Base-by-base conservation (phyloP, 345 rosid genomes). In the Kandelia obovata region DNA sequence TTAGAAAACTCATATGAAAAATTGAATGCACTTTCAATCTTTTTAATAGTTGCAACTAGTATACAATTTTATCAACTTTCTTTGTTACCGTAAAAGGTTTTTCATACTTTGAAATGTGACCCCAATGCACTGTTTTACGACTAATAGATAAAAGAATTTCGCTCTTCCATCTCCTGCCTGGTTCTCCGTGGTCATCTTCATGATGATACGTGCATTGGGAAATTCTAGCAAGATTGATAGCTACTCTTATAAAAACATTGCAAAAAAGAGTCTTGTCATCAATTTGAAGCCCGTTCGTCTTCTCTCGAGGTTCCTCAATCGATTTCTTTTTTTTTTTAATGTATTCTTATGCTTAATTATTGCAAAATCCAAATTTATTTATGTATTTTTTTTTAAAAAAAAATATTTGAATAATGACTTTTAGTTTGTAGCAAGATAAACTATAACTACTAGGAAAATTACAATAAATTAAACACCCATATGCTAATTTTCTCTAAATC, bases 141-240 rank as follows among this genome's bases (percentile, higher is more conserved):
- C 21, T 23, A 53, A 81, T 68, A 27, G 83, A 23, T 5, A 82
- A 77, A 1, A 32, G 46, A 58, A 83, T 70, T 5, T 71, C 58
- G 10, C 59, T 76, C 62, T 62, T 78, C 0, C 80, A 71, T 43
- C 19, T 31, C 5, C 11, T 25, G 59, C 81, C 80, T 2, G 81
- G 83, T 21, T 62, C 52, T 35, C 83, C 75, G 34, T 81, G 87
- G 7, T 57, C 78, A 71, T 86, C 83, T 61, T 86, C 88, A 7
- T 76, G 6, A 2, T 80, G 84, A 61, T 83, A 83, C 5, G 43
- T 52, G 61, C 69, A 72, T 2, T 80, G 79, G 1, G 79, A 32
- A 8, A 73, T 77, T 13, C 82, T 69, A 15, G 74, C 82, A 28
- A 86, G 72, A 62, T 80, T 73, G 31, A 73, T 2, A 6, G 76